phyloP scores from a whole-genome alignment of 805 yeast genomes.

The Saturnispora serradocipensis region DNA sequence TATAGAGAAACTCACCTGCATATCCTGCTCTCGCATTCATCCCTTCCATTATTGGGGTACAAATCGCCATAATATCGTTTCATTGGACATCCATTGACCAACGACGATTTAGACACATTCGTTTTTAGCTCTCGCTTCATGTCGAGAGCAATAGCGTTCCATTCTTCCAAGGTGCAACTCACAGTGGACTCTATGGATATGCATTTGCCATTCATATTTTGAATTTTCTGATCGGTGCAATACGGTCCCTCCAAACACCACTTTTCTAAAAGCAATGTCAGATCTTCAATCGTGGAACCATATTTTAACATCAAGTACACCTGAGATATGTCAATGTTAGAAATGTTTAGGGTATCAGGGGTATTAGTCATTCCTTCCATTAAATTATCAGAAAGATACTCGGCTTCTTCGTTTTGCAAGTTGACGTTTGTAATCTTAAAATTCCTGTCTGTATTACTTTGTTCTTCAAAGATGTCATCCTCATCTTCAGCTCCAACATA shows the following conservation, averaged over 20 bases:
- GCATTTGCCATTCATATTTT: background rate
- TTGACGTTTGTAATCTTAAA: background rate
- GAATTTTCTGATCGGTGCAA: background rate
- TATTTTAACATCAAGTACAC: background rate
- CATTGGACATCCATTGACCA: slow-evolving; percentile 12
- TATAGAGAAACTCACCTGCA: background rate
- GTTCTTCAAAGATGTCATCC: background rate
- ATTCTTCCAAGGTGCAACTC: background rate
- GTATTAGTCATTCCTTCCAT: slow-evolving; percentile 8
- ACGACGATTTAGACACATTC: background rate
- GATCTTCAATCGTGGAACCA: slow-evolving; percentile 3
- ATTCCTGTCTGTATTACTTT: background rate
- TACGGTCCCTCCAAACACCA: slow-evolving; percentile 14
- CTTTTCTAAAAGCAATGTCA: slow-evolving; percentile 4
- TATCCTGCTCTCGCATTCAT: background rate
- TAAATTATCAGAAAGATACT: background rate
- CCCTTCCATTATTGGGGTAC: slow-evolving; percentile 13
- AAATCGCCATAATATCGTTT: slow-evolving; percentile 12
- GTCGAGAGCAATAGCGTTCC: background rate
- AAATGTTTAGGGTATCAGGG: slow-evolving; percentile 7
- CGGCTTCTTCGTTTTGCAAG: background rate
- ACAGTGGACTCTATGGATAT: background rate
- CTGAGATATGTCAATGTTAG: background rate
- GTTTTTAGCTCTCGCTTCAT: background rate
- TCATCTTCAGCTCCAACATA: background rate